Percentiles rank a stretch among this genome's conserved stretches.
Evolutionary conservation across 306 rosid species (phyloP).

Genomic region (Lathyrus oleraceus): DNA sequence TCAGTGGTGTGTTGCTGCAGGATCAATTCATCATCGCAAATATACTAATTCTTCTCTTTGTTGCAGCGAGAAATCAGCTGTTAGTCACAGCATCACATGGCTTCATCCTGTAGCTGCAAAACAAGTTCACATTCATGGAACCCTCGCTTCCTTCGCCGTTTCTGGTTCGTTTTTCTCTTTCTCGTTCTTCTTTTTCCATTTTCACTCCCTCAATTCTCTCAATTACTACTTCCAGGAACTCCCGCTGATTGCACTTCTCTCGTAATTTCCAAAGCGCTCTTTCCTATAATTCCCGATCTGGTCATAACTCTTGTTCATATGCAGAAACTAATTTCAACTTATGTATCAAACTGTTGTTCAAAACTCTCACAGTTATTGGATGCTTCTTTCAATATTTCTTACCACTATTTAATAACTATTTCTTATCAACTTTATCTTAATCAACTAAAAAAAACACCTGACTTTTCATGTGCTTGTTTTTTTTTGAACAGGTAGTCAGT

Average conservation of each 20-base stretch:
- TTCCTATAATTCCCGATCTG: slow-evolving; percentile 73
- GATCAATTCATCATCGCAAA: no score
- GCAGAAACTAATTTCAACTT: no score
- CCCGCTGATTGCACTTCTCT: slow-evolving; percentile 92
- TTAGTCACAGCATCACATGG: slow-evolving; percentile 83
- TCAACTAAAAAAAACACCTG: no score
- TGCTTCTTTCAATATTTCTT: no score
- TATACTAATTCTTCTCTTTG: no score
- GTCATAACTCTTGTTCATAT: slow-evolving; percentile 48
- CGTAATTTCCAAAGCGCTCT: slow-evolving; percentile 72
- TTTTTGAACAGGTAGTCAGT: no score
- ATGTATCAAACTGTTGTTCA: no score
- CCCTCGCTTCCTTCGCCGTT: slow-evolving; percentile 62
- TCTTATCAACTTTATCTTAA: no score
- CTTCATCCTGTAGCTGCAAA: slow-evolving; percentile 64
- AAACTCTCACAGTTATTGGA: no score
- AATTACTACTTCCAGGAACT: slow-evolving; percentile 60
- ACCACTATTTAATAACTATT: no score
- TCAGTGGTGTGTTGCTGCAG: no score
- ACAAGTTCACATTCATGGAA: slow-evolving; percentile 63
- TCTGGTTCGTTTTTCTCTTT: slow-evolving; percentile 61
- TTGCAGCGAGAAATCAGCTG: slow-evolving; percentile 79
- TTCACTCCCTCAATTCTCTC: neutral
- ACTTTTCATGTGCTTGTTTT: no score
- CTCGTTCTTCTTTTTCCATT: neutral